Evolutionary conservation across 2,329 filamentous ascomycete species (phyloP), one percentile per base, ranked within the genome.

Genomic region (Xylariaceae sp.): DNA sequence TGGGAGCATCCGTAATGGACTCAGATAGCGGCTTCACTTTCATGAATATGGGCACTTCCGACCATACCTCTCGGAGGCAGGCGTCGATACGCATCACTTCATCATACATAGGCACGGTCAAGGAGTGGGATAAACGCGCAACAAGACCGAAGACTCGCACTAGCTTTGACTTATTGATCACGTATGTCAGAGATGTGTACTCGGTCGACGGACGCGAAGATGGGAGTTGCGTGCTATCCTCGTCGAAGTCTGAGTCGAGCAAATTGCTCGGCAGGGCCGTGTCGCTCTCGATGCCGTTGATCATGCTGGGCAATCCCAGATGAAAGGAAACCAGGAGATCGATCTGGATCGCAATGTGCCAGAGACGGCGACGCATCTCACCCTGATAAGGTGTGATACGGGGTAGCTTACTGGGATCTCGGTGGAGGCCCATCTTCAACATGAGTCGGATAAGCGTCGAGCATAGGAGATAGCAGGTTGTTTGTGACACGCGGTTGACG

Each of bases 281-380:
- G 64, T 88, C 86, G 46, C 77, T 80, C 56, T 87, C 84, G 37
- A 84, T 79, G 29, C 77, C 74, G 54, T 83, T 76, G 44, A 87
- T 74, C 80, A 87, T 85, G 63, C 78, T 78, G 2, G 86, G 86
- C 51, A 89, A 72, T 2, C 85, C 85, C 56, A 87, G 76, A 64
- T 88, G 84, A 64, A 86, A 87, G 1, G 83, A 80, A 30, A 85
- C 81, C 3, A 88, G 68, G 2, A 84, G 68, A 64, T 88, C 86
- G 46, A 86, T 75, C 64, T 85, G 81, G 30, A 74, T 67, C 2
- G 76, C 74, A 58, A 81, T 71, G 59, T 77, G 75, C 80, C 80
- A 83, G 61, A 78, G 66, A 11, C 78, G 71, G 34, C 77, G 71
- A 9, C 77, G 72, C 74, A 81, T 80, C 68, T 83, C 79, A 4